Base-by-base conservation (phyloP, 1,284 basidiomycete species). In the Apiotrichum brassicae region DNA sequence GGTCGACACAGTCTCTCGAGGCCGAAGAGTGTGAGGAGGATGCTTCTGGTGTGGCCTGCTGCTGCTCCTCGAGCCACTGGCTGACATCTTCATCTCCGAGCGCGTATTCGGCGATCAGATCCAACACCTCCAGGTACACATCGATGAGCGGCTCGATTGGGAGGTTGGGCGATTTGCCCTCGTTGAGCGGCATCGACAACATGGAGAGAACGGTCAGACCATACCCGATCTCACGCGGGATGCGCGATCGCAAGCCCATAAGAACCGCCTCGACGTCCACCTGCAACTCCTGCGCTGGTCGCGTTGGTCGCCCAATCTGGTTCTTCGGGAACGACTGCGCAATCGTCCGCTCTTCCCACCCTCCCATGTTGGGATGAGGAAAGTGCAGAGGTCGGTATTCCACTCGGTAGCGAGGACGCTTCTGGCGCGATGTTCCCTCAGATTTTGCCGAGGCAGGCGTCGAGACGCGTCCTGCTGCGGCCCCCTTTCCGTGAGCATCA, bases 221-320 rank as follows among this genome's bases (percentile, higher is more conserved):
- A 68, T 94, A 97, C 4, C 89, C 84, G 37, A 95, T 75, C 67
- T 98, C 93, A 37, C 80, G 78, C 3, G 84, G 81, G 35, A 97
- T 74, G 33, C 93, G 78, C 30, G 88, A 94, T 33, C 91, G 84
- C 44, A 98, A 73, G 26, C 88, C 89, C 84, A 98, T 85, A 33
- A 84, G 85, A 45, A 98, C 77, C 8, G 82, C 83, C 64, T 93
- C 88, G 46, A 97, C 83, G 61, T 97, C 92, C 46, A 98, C 83
- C 18, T 89, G 75, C 33, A 73, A 60, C 43, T 71, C 65, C 39
- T 41, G 39, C 8, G 39, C 39, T 12, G 26, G 23, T 25, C 65
- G 62, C 84, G 89, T 58, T 86, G 90, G 65, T 81, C 83, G 65
- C 5, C 47, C 53, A 3, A 65, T 46, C 16, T 61, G 62, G 85